These are phyloP conservation scores for Xylaria sp. DNA, from an alignment of 2,329 filamentous ascomycete genomes.

Conservation along the genomic window DNA sequence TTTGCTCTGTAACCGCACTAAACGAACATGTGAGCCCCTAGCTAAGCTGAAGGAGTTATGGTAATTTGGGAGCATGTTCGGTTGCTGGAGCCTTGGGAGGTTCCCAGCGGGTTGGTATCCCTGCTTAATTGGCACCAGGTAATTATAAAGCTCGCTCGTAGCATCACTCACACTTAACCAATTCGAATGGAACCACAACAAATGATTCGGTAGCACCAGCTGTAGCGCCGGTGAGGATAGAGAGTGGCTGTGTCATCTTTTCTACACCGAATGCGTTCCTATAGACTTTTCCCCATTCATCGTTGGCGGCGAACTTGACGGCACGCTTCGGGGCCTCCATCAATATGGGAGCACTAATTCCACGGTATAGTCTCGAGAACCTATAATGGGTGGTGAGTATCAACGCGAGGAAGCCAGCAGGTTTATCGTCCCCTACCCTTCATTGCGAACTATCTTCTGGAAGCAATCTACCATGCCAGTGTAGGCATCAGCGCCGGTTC, in stretches of 20 bases:
- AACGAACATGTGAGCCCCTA: constrained; percentile 19
- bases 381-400: constrained; percentile 57
- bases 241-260: constrained; percentile 92
- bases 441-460: constrained; percentile 93
- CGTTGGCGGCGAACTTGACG: constrained; percentile 98
- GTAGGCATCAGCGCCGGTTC: constrained; percentile 83
- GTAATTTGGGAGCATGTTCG: background rate
- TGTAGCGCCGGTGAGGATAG: constrained; percentile 91
- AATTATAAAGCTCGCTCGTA: constrained; percentile 5
- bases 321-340: constrained; percentile 94
- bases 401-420: background rate
- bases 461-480: constrained; percentile 99
- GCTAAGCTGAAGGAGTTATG: background rate
- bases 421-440: constrained; percentile 73
- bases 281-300: constrained; percentile 97
- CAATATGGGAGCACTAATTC: constrained; percentile 93
- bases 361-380: constrained; percentile 90
- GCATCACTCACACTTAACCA: constrained; percentile 71
- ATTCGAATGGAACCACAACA: constrained; percentile 92
- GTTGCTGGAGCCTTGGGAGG: background rate
- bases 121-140: constrained; percentile 11
- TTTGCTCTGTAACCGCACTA: constrained; percentile 92
- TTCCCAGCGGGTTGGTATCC: background rate
- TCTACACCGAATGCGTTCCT: constrained; percentile 83
- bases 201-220: constrained; percentile 96